Conservation (phyloP, 805 yeast species). For the Candida mattraensis region DNA sequence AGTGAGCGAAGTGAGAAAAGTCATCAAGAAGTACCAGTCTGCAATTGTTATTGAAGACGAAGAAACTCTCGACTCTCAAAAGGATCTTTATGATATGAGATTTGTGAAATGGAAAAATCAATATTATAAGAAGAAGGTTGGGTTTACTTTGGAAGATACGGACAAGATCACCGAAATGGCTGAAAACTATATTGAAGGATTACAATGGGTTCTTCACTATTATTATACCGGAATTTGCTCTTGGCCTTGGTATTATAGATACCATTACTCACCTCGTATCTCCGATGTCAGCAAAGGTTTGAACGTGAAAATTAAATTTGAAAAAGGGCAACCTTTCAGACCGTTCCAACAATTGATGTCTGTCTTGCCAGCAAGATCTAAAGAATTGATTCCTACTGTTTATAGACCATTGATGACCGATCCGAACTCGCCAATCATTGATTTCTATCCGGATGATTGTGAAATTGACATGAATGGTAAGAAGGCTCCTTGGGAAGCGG, state of each 20-base stretch:
- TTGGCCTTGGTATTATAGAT: conserved; percentile 92
- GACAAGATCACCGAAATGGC: conserved; percentile 63
- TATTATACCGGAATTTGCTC: conserved; percentile 90
- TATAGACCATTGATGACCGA: conserved; percentile 86
- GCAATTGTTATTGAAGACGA: conserved; percentile 64
- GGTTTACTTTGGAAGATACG: conserved; percentile 61
- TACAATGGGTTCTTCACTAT: conserved; percentile 94
- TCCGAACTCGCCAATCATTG: conserved; percentile 79
- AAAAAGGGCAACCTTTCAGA: conserved; percentile 73
- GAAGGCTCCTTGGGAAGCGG: conserved; percentile 97
- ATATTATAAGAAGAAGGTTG: conserved; percentile 83
- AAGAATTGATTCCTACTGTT: conserved; percentile 69
- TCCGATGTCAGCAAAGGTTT: conserved; percentile 81
- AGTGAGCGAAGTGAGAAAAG: conserved; percentile 48
- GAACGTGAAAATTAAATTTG: conserved; percentile 59
- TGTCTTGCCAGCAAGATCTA: conserved; percentile 92
- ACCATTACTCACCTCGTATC: conserved; percentile 93
- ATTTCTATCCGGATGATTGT: conserved; percentile 87
- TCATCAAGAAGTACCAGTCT: conserved; percentile 63
- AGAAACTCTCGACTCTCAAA: conserved; percentile 48
- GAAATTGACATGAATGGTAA: conserved; percentile 91
- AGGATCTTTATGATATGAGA: conserved; percentile 67
- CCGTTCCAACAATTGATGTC: conserved; percentile 98
- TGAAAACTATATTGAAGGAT: conserved; percentile 85
- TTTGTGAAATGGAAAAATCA: conserved; percentile 79